Conservation (phyloP, 139 green algal genomes). For the Eudorina sp. region DNA sequence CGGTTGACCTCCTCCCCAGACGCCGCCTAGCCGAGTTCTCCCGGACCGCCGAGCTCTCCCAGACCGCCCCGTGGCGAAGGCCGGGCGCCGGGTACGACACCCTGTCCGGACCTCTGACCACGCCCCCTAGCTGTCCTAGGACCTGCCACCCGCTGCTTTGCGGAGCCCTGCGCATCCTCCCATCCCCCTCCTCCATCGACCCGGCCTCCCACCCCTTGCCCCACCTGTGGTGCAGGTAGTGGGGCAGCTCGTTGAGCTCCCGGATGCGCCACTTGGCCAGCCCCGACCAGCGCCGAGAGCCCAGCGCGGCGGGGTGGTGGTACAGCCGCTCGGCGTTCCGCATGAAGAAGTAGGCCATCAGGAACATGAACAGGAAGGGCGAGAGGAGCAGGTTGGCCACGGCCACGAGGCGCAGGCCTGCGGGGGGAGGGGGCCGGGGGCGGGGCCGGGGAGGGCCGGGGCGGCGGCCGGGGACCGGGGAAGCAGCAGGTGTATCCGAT, state of each 20-base stretch:
- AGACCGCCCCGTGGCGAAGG: too few species aligned
- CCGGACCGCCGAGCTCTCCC: too few species aligned
- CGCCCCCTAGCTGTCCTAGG: too few species aligned
- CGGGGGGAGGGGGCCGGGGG: neutral
- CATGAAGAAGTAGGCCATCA: slow-evolving; percentile 97
- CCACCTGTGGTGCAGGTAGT: slow-evolving; percentile 84
- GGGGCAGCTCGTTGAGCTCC: slow-evolving; percentile 97
- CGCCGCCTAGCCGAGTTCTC: too few species aligned
- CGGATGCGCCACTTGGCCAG: slow-evolving; percentile 88
- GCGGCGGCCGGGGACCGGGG: too few species aligned
- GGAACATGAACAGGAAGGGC: slow-evolving; percentile 93
- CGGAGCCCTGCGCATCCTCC: too few species aligned
- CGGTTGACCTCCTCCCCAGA: too few species aligned
- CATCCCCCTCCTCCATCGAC: too few species aligned
- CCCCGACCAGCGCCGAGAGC: slow-evolving; percentile 77
- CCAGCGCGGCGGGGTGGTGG: slow-evolving; percentile 76
- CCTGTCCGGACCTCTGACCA: too few species aligned
- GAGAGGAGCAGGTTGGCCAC: slow-evolving; percentile 81
- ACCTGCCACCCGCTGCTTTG: too few species aligned
- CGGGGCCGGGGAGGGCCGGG: neutral
- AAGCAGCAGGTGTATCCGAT: too few species aligned
- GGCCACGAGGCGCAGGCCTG: slow-evolving; percentile 69
- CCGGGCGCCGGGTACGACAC: too few species aligned
- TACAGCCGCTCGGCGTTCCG: slow-evolving; percentile 95
- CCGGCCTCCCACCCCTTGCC: neutral